Base-by-base conservation (phyloP, 2,329 filamentous ascomycete genomes). In the Stachybotrys elegans region DNA sequence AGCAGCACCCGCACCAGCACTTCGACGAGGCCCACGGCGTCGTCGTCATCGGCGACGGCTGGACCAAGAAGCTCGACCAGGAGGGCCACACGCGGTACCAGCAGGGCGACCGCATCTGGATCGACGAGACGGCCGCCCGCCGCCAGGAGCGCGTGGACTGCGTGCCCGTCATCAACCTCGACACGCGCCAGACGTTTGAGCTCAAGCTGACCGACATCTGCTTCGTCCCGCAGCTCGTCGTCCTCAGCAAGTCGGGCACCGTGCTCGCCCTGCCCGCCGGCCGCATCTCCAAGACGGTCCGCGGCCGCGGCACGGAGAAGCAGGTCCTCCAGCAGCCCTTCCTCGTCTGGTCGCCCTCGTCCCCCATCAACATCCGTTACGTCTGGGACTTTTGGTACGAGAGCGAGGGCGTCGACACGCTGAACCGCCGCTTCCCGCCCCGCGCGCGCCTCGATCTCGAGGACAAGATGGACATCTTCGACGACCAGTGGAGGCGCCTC, bases 11-110 rank as follows among this genome's bases (percentile, higher is more conserved):
- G n/a, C n/a, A 43, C n/a, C 29, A 41, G 22, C 22, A 48, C 4
- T 40, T 50, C 42, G 47, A 50, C 14, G 47, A 53, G 13, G 49
- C 51, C 7, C 51, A 53, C 27, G 51, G 49, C 6, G 44, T 53
- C 43, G 43, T 53, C 32, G 22, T 46, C 19, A 38, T 46, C 11
- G 37, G 29, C 13, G 14, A 43, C 5, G 48, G 41, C 13, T 43
- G 49, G 25, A 43, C 9, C 19, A 23, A 25, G 39, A 7, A 22
- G 25, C 17, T 39, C 27, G 11, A 35, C 22, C 16, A 31, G 5
- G n/a, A n/a, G n/a, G n/a, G n/a, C n/a, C n/a, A n/a, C n/a, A n/a
- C n/a, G n/a, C n/a, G n/a, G n/a, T 51, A 53, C 37, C 44, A 40
- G 13, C 46, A 48, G 27, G 51, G 51, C 29, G 44, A 51, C 27